phyloP scores from a whole-genome alignment of 192 early-diverging fungal genomes.

The Podila horticola region DNA sequence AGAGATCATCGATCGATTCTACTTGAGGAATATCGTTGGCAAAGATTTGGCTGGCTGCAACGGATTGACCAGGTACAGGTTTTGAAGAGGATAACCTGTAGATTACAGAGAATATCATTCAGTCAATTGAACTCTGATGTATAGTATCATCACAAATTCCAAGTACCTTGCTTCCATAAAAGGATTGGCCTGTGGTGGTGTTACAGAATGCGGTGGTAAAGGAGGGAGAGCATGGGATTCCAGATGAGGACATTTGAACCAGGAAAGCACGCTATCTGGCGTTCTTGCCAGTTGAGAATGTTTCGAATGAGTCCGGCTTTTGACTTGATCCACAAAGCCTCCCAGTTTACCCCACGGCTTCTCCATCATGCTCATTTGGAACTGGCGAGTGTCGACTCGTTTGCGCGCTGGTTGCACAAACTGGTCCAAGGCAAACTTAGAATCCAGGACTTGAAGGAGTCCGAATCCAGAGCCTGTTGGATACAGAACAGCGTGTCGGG shows the following conservation, averaged over 20 bases:
- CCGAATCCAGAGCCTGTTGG: conserved; percentile 1
- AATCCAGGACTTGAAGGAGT: conserved; percentile 10
- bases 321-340: conserved; percentile 18
- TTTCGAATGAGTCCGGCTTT: neutral
- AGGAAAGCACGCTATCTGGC: neutral
- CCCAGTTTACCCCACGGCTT: conserved; percentile 29
- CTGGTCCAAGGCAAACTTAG: neutral
- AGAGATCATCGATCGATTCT: conserved; percentile 27
- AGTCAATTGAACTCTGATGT: neutral
- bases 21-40: neutral
- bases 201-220: neutral
- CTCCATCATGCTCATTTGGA: conserved; percentile 34
- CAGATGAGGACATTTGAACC: neutral
- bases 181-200: neutral
- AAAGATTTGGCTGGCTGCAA: neutral
- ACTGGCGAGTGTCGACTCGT: neutral
- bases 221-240: neutral
- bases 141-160: too few species aligned
- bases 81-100: conserved; percentile 10
- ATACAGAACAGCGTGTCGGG: neutral
- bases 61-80: conserved; percentile 17
- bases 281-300: conserved; percentile 13
- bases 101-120: neutral
- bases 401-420: neutral
- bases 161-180: conserved; percentile 7